Evolutionary conservation across 2,329 filamentous ascomycete species (phyloP), one percentile per base, ranked within the genome.

Genomic region (Diaporthe nobilis): DNA sequence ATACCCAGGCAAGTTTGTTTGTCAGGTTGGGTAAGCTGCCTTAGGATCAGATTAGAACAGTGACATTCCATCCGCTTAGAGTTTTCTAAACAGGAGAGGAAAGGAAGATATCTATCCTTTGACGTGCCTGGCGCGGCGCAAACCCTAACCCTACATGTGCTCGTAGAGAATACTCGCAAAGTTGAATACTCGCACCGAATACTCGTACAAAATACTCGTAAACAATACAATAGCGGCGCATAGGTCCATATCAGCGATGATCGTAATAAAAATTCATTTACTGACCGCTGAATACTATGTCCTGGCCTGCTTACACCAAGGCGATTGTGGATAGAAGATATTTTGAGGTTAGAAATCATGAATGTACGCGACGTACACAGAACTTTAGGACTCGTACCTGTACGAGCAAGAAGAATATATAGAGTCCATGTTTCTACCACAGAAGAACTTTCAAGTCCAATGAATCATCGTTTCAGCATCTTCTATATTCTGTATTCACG

Each of bases 131-230:
- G 4, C 12, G 12, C 37, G 5, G 37, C 2, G 12, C 0, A 3
- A 39, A 39, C 37, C 37, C 37, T 39, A 39, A 39, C 37, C 37
- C 28, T 28, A 28, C 28, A 2, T 28, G n/a, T 20, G 37, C 8
- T 37, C 4, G 10, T 20, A 28, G 2, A 42, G 12, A 28, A 13
- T 42, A 25, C 37, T 61, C 37, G 37, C 2, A 25, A 39, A 61
- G 57, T 20, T 10, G 37, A 25, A 42, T 61, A 61, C 58, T 61
- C 58, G 58, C n/a, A 39, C 22, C 22, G 58, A n/a, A 42, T 61
- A 25, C 37, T 61, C 58, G 58, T 10, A 42, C 17, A 63, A 37
- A 44, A 17, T 4, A 13, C n/a, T 55, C 53, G 53, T 17, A 55
- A 7, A 55, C 4, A 53, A 28, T 55, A 55, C n/a, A 42, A 4